Conservation (phyloP, 148 eudicot genomes). For the Chenopodium berlandieri region DNA sequence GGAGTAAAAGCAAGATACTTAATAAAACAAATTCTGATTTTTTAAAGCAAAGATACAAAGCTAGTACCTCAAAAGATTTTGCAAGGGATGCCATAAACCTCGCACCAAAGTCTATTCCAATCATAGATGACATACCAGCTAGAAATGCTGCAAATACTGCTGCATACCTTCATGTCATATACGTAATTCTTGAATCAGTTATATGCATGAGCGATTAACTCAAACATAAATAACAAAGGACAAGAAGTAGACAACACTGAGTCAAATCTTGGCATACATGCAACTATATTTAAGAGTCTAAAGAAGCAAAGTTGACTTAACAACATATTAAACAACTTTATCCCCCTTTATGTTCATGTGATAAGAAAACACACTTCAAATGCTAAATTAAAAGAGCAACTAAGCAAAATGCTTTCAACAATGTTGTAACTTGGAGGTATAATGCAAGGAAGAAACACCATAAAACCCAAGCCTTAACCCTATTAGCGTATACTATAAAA, state of each 20-base stretch:
- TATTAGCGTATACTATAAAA: neutral
- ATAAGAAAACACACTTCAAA: neutral
- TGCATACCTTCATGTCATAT: conserved; percentile 60
- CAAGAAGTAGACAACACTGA: neutral
- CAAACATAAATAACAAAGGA: neutral
- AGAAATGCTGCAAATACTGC: conserved; percentile 92
- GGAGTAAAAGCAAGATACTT: neutral
- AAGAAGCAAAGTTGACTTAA: neutral
- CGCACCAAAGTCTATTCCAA: conserved; percentile 96
- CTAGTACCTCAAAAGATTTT: conserved; percentile 71
- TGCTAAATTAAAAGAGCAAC: neutral
- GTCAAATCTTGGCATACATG: neutral
- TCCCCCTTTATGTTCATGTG: neutral
- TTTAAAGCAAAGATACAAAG: conserved; percentile 7
- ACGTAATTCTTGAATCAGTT: conserved; percentile 21
- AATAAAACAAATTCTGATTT: neutral
- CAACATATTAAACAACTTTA: neutral
- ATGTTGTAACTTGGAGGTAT: neutral
- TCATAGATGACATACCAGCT: conserved; percentile 80
- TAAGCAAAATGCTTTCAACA: neutral
- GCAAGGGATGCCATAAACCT: conserved; percentile 82
- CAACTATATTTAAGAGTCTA: neutral
- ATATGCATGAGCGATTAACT: neutral
- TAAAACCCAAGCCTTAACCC: neutral
- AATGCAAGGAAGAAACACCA: neutral